A percentile compares a stretch with the other conserved stretches of the same genome.
These are phyloP conservation scores for Rhodamnia argentea DNA, from an alignment of 345 rosid genomes.

Conservation along the genomic window DNA sequence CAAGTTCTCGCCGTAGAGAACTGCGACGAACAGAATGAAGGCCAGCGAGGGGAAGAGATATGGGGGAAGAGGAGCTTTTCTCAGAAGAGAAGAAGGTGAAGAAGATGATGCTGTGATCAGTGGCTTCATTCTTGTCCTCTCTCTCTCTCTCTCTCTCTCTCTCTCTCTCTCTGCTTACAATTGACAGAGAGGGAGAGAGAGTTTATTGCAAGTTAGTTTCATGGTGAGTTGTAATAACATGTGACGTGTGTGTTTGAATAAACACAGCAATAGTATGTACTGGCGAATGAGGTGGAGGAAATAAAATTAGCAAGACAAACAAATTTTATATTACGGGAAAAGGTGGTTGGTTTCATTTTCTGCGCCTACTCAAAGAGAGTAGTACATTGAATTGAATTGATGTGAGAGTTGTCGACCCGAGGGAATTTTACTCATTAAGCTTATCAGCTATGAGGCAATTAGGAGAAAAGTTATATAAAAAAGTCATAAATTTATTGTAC, in stretches of 20 bases:
- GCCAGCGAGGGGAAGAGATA: slow-evolving; percentile 48
- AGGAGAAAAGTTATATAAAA: not conserved
- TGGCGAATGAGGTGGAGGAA: not conserved
- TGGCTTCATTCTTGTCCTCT: not conserved
- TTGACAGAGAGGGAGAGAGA: not conserved
- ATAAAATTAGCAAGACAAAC: not conserved
- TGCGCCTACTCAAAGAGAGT: not conserved
- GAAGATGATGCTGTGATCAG: not conserved
- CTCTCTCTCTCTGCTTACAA: not conserved
- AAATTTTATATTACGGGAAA: slow-evolving; percentile 1
- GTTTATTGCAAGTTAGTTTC: too few species aligned
- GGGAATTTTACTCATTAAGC: not conserved
- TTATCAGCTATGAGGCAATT: not conserved
- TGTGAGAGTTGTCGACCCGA: not conserved
- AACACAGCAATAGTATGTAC: not conserved
- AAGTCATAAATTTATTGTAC: rapidly evolving
- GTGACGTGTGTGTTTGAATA: not conserved
- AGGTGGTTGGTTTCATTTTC: slow-evolving; percentile 30
- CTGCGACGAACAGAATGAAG: slow-evolving; percentile 50
- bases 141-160: not conserved
- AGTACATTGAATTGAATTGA: not conserved
- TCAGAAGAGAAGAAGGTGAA: slow-evolving; percentile 24
- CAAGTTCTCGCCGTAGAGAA: slow-evolving; percentile 65
- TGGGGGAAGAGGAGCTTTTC: slow-evolving; percentile 63
- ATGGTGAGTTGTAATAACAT: not conserved